A percentile compares a stretch with the other conserved stretches of the same genome.
phyloP scores from a whole-genome alignment of 192 early-diverging fungal species.

The Spinellus fusiger region DNA sequence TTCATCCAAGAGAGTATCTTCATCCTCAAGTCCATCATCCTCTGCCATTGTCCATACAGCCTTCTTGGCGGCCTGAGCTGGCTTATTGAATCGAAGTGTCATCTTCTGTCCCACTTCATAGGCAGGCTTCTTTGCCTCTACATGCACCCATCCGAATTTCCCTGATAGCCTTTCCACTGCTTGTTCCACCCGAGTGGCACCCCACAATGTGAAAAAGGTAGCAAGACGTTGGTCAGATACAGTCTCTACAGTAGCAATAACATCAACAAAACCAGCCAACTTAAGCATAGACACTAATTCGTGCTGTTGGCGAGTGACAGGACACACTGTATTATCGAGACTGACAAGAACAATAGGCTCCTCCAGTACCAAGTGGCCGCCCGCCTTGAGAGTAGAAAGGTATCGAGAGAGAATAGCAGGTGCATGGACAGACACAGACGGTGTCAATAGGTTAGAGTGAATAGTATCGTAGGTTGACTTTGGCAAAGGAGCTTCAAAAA shows the following conservation, averaged over 20 bases:
- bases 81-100: slow-evolving; percentile 71
- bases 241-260: slow-evolving; percentile 31
- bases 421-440: slow-evolving; percentile 60
- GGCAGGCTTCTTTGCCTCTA: slow-evolving; percentile 66
- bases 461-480: slow-evolving; percentile 55
- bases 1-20: slow-evolving; percentile 82
- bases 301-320: slow-evolving; percentile 49
- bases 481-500: slow-evolving; percentile 40
- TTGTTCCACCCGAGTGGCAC: slow-evolving; percentile 34
- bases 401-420: slow-evolving; percentile 53
- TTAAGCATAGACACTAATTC: slow-evolving; percentile 66
- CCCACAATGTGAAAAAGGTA: slow-evolving; percentile 54
- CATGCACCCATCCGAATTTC: slow-evolving; percentile 41
- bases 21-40: slow-evolving; percentile 83
- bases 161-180: slow-evolving; percentile 38
- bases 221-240: slow-evolving; percentile 42
- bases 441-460: slow-evolving; percentile 49
- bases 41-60: slow-evolving; percentile 55
- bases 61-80: slow-evolving; percentile 1
- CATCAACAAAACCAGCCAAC: slow-evolving; percentile 82
- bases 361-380: slow-evolving; percentile 55
- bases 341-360: slow-evolving; percentile 62
- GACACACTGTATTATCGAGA: slow-evolving; percentile 33
- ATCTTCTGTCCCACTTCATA: slow-evolving; percentile 85
- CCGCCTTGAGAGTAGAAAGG: slow-evolving; percentile 57